A percentile compares a stretch with the other conserved stretches of the same genome.
Conservation (phyloP, 2,329 filamentous ascomycete genomes). For the Verticillium alfalfae region DNA sequence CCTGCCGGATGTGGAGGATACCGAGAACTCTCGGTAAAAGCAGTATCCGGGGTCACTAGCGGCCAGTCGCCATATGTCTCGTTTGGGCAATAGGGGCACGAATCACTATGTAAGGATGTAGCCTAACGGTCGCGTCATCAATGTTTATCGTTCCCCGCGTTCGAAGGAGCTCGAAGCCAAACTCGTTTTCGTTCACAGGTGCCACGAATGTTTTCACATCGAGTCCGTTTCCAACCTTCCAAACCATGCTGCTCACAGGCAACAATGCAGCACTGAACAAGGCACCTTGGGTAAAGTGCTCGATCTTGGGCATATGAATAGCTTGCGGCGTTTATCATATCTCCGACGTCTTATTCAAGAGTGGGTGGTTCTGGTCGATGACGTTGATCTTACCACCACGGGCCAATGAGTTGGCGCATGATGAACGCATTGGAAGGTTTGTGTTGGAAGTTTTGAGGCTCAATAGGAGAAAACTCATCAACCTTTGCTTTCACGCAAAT, state of each 20-base stretch:
- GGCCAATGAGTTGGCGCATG: not conserved
- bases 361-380: not conserved
- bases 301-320: not conserved
- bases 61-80: not conserved
- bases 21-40: not conserved
- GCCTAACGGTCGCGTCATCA: not conserved
- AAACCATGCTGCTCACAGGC: not conserved
- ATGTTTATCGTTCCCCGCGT: not conserved
- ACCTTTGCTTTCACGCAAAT: too few species aligned
- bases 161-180: too few species aligned
- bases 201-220: too few species aligned
- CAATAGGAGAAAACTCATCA: too few species aligned
- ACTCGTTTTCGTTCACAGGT: too few species aligned
- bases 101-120: not conserved
- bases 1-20: not conserved
- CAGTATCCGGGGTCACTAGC: not conserved
- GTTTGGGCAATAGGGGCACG: not conserved
- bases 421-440: not conserved
- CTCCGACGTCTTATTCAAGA: not conserved
- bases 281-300: too few species aligned
- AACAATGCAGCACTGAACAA: too few species aligned
- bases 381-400: not conserved
- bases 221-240: not conserved
- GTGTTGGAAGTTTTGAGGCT: too few species aligned
- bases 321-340: not conserved